These are phyloP conservation scores for Stephania yunnanensis DNA, from an alignment of 164 flowering plant genomes.

Conservation along the genomic window DNA sequence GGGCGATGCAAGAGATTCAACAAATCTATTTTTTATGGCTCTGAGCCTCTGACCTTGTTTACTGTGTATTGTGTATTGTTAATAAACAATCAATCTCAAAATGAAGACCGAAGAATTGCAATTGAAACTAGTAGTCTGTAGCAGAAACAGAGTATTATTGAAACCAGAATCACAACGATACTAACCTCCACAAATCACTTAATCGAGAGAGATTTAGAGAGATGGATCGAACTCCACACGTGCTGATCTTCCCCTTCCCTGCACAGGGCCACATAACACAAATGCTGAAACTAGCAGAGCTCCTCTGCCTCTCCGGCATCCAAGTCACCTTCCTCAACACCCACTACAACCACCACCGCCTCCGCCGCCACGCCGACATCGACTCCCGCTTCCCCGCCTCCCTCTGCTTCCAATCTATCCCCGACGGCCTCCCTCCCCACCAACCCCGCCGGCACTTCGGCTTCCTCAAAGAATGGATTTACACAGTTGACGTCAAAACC, in stretches of 20 bases:
- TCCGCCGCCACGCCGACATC: slow-evolving; percentile 17
- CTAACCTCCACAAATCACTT: no score
- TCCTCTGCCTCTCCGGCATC: slow-evolving; percentile 26
- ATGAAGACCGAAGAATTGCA: no score
- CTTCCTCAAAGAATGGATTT: slow-evolving; percentile 15
- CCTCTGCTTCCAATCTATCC: slow-evolving; percentile 28
- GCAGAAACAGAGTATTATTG: no score
- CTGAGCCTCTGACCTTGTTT: no score
- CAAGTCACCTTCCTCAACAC: slow-evolving; percentile 34
- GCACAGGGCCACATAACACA: slow-evolving; percentile 40
- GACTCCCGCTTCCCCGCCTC: slow-evolving; percentile 19
- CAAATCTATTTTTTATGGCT: no score
- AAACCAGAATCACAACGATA: no score
- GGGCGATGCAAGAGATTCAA: no score
- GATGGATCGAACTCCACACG: slow-evolving; percentile 20
- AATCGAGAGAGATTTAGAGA: not conserved
- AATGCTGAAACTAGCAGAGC: slow-evolving; percentile 42
- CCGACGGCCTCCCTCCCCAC: slow-evolving; percentile 31
- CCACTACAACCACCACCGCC: slow-evolving; percentile 22
- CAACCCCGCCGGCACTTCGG: slow-evolving; percentile 16
- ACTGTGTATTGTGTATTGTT: no score
- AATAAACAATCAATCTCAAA: no score
- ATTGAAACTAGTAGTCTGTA: no score
- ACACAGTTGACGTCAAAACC: slow-evolving; percentile 1
- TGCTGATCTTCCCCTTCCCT: slow-evolving; percentile 33